phyloP scores from a whole-genome alignment of 2,329 filamentous ascomycete genomes.

The Trichothecium roseum region DNA sequence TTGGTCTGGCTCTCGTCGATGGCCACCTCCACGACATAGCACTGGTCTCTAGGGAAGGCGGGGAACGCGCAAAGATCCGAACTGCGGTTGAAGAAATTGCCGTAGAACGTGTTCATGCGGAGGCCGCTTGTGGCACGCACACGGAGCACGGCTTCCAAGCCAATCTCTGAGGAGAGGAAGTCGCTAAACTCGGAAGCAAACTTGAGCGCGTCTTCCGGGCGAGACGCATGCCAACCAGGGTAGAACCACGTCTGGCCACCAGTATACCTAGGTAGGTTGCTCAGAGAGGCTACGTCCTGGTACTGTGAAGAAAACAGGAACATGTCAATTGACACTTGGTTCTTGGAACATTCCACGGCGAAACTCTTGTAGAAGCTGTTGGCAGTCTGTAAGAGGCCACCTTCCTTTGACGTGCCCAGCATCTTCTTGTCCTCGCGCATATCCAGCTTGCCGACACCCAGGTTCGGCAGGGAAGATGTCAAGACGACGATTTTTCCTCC shows the following conservation, averaged over 20 bases:
- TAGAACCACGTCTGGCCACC: constrained; percentile 99
- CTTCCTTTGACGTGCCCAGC: constrained; percentile 88
- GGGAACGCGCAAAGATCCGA: constrained; percentile 97
- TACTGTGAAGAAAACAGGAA: constrained; percentile 94
- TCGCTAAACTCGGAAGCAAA: constrained; percentile 96
- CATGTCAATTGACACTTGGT: constrained; percentile 97
- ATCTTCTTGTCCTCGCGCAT: constrained; percentile 96
- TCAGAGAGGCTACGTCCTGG: constrained; percentile 92
- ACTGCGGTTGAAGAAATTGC: constrained; percentile 98
- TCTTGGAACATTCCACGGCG: constrained; percentile 96
- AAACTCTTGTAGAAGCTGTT: constrained; percentile 99
- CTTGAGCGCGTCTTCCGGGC: constrained; percentile 92
- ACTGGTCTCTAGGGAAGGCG: constrained; percentile 92
- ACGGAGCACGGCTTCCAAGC: constrained; percentile 87
- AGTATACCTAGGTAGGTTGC: constrained; percentile 90
- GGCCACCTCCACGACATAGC: constrained; percentile 94
- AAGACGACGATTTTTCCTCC: constrained; percentile 93
- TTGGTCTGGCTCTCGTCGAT: constrained; percentile 93
- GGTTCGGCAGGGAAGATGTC: constrained; percentile 79
- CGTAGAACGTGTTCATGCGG: constrained; percentile 96
- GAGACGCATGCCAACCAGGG: constrained; percentile 90
- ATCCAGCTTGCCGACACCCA: constrained; percentile 81
- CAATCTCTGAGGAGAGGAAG: constrained; percentile 93
- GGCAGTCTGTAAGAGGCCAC: constrained; percentile 73
- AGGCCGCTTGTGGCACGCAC: constrained; percentile 91